Conservation (phyloP, 805 yeast species). For the Candida nitratophila region DNA sequence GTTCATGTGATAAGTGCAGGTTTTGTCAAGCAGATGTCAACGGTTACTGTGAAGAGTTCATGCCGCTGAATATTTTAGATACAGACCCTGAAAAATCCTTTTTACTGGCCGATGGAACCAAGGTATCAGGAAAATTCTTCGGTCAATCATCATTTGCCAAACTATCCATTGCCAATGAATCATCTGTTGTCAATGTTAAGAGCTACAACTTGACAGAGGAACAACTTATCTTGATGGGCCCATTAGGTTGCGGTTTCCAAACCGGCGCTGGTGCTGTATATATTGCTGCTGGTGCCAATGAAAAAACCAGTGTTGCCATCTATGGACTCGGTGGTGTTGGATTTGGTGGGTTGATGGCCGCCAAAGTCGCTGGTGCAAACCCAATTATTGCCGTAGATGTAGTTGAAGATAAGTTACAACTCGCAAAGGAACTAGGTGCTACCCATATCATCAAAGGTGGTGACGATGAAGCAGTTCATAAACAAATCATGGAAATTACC, state of each 20-base stretch:
- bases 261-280: background rate
- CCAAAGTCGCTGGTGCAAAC: conserved; percentile 41
- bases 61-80: background rate
- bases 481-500: conserved; percentile 1
- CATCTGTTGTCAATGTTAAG: background rate
- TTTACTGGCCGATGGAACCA: background rate
- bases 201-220: background rate
- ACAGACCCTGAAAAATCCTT: background rate
- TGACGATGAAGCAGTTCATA: conserved; percentile 16
- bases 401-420: conserved; percentile 40
- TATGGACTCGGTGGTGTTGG: conserved; percentile 60
- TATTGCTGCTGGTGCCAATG: conserved; percentile 29
- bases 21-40: background rate
- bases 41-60: background rate
- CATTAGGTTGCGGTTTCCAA: background rate
- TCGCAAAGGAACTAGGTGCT: conserved; percentile 49
- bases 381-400: conserved; percentile 43
- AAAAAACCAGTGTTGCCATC: conserved; percentile 47
- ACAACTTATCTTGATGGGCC: background rate
- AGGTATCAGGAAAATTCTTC: background rate
- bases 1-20: background rate
- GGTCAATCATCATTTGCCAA: background rate
- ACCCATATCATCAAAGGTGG: conserved; percentile 43
- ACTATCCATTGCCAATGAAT: background rate
- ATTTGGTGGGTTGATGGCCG: conserved; percentile 44